Evolutionary conservation across 768 basidiomycete species (phyloP).

Genomic region (Boletus rubescentipes): DNA sequence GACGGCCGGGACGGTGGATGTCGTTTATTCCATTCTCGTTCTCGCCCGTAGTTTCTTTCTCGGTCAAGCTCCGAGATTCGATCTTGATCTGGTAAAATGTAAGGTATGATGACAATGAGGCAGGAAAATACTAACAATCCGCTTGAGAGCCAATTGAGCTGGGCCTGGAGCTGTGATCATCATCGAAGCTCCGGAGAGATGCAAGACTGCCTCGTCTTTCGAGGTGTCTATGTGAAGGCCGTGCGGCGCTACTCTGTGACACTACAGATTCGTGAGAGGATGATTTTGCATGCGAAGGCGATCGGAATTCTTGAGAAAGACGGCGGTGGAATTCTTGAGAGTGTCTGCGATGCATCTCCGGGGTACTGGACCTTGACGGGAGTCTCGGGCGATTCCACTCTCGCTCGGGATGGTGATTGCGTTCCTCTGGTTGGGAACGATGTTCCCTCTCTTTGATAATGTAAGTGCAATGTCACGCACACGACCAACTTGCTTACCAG

Average conservation of each 20-base stretch:
- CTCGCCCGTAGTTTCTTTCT: conserved; percentile 48
- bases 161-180: conserved; percentile 39
- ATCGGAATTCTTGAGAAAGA: conserved; percentile 30
- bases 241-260: conserved; percentile 8
- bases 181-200: conserved; percentile 45
- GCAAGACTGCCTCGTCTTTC: conserved; percentile 38
- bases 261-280: conserved; percentile 16
- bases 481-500: conserved; percentile 24
- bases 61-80: conserved; percentile 40
- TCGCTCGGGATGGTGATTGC: conserved; percentile 43
- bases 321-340: conserved; percentile 29
- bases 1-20: conserved; percentile 40
- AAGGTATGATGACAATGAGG: background rate
- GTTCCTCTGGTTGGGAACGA: conserved; percentile 31
- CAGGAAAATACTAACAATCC: conserved; percentile 44
- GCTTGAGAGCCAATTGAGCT: conserved; percentile 49
- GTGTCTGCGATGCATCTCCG: conserved; percentile 26
- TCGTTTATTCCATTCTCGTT: conserved; percentile 57
- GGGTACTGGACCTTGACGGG: conserved; percentile 24
- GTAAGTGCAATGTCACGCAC: background rate
- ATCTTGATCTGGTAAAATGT: conserved; percentile 42
- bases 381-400: conserved; percentile 44
- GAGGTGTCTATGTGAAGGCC: conserved; percentile 7
- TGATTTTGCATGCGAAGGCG: conserved; percentile 23
- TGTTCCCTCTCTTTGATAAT: conserved; percentile 28